Percentiles rank a stretch among this genome's conserved stretches.
phyloP scores from a whole-genome alignment of 148 eudicot genomes.

The Rheum nobile region DNA sequence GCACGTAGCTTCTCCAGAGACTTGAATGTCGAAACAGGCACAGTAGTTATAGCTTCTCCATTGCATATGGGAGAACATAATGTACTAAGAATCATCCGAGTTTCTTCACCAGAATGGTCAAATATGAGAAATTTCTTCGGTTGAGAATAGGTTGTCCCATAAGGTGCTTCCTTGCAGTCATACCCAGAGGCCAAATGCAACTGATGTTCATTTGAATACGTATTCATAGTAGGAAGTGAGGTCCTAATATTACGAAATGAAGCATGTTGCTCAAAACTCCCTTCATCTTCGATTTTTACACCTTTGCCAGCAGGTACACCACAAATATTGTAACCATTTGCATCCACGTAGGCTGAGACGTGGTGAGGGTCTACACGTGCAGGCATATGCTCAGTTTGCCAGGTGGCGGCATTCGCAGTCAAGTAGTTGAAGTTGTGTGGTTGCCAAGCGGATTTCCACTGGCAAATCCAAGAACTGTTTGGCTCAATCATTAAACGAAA shows the following conservation, averaged over 20 bases:
- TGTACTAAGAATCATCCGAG: slow-evolving; percentile 36
- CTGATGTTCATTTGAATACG: slow-evolving; percentile 14
- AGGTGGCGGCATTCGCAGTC: slow-evolving; percentile 21
- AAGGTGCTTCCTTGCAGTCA: slow-evolving; percentile 18
- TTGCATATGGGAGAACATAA: slow-evolving; percentile 22
- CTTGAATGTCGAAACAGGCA: not conserved
- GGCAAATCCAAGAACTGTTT: slow-evolving; percentile 23
- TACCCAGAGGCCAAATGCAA: slow-evolving; percentile 10
- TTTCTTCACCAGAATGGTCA: slow-evolving; percentile 43
- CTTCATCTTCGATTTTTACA: slow-evolving; percentile 19
- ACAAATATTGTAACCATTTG: slow-evolving; percentile 19
- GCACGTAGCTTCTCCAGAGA: slow-evolving; percentile 1
- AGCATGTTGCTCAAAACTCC: slow-evolving; percentile 8
- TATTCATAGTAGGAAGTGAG: slow-evolving; percentile 9
- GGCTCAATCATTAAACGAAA: slow-evolving; percentile 50
- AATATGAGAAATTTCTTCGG: slow-evolving; percentile 47
- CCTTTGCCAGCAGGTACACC: slow-evolving; percentile 14
- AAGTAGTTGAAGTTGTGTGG: slow-evolving; percentile 23
- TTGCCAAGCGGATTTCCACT: slow-evolving; percentile 34
- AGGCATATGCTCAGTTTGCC: slow-evolving; percentile 30
- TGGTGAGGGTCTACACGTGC: slow-evolving; percentile 18
- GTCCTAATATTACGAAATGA: slow-evolving; percentile 11
- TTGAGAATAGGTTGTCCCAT: slow-evolving; percentile 15
- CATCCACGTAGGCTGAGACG: slow-evolving; percentile 22
- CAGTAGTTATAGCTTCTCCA: slow-evolving; percentile 9